Conservation (phyloP, 208 protist genomes). For the Kentomonas sorsogonicus region DNA sequence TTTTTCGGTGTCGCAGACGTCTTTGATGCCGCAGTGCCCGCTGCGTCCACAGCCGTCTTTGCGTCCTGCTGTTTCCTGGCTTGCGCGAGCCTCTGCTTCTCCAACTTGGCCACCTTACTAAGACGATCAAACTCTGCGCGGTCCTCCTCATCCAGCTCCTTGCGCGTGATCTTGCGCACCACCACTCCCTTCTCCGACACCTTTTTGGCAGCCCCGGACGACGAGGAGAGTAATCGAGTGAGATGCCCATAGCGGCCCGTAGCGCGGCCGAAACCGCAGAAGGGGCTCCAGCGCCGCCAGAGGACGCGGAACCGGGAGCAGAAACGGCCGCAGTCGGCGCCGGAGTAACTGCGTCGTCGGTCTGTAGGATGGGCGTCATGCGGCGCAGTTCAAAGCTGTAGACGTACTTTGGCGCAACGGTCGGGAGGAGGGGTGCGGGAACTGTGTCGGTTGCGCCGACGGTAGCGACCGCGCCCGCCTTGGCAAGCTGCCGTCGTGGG, state of each 20-base stretch:
- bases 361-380: constrained; percentile 64
- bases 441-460: too few relatives aligned
- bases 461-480: too few relatives aligned
- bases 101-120: constrained; percentile 25
- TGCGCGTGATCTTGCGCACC: too few relatives aligned
- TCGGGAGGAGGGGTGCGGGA: too few relatives aligned
- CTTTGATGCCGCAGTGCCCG: background rate
- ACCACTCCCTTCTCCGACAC: too few relatives aligned
- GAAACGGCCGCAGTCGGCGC: background rate
- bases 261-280: constrained; percentile 10
- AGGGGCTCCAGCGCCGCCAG: background rate
- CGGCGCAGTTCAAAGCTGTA: constrained; percentile 89
- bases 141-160: constrained; percentile 45
- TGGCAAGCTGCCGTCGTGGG: too few relatives aligned
- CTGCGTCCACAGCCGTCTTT: background rate
- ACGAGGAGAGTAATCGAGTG: constrained; percentile 49
- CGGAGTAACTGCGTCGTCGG: background rate
- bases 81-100: background rate
- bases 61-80: constrained; percentile 4
- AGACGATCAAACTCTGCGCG: constrained; percentile 26
- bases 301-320: background rate
- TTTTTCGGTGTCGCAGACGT: constrained; percentile 7
- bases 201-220: too few relatives aligned
- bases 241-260: constrained; percentile 35
- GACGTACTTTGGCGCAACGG: constrained; percentile 23